These are phyloP conservation scores for Annulohypoxylon bovei DNA, from an alignment of 495 filamentous ascomycete genomes.

Conservation along the genomic window DNA sequence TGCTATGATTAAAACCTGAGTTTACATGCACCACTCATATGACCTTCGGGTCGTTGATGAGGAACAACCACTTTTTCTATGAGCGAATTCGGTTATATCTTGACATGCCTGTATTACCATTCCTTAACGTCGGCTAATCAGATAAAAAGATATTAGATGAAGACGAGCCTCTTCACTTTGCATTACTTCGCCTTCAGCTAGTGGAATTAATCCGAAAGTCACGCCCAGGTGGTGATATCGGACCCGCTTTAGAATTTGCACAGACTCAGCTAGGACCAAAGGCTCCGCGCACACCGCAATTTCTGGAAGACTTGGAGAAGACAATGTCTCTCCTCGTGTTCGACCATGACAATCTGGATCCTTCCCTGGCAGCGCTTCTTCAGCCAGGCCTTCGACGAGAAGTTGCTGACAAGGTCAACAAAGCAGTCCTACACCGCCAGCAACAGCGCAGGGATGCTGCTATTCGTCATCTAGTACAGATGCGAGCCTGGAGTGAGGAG, in stretches of 20 bases:
- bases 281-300: conserved; percentile 81
- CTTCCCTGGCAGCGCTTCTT: conserved; percentile 78
- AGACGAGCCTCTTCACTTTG: conserved; percentile 86
- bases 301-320: conserved; percentile 86
- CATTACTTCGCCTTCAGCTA: conserved; percentile 87
- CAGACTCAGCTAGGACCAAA: conserved; percentile 85
- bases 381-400: conserved; percentile 82
- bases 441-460: conserved; percentile 79
- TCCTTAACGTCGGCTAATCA: conserved; percentile 45
- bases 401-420: conserved; percentile 85
- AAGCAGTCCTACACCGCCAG: conserved; percentile 80
- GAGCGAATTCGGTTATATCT: conserved; percentile 59
- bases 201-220: conserved; percentile 88
- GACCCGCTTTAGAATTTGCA: conserved; percentile 85
- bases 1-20: conserved; percentile 89
- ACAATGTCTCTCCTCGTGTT: conserved; percentile 95
- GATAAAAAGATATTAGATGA: conserved; percentile 80
- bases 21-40: conserved; percentile 99
- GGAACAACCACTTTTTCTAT: conserved; percentile 93
- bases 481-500: conserved; percentile 86
- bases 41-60: conserved; percentile 87
- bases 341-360: conserved; percentile 73
- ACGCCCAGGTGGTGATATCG: conserved; percentile 71
- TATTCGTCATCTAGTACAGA: conserved; percentile 78
- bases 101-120: background rate